Base-by-base conservation (phyloP, 208 protist species). In the Strigomonas culicis region DNA sequence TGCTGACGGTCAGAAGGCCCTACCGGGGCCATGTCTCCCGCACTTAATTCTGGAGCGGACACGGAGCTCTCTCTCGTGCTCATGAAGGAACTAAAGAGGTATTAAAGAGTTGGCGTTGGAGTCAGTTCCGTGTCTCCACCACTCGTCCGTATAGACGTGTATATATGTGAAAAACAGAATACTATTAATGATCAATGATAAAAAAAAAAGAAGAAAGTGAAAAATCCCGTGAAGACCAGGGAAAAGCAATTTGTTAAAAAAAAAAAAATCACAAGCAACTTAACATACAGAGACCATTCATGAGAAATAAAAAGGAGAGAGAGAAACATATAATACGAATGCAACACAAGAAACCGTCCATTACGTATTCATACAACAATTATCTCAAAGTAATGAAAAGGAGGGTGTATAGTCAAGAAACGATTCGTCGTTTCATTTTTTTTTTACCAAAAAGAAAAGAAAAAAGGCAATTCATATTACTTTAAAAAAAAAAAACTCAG, bases 381-480 rank as follows among this genome's bases (percentile, higher is more conserved):
- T 24, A 53, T 30, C 21, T 7, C 21, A 53, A 53, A 53, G n/a
- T n/a, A n/a, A n/a, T n/a, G n/a, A n/a, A 53, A 53, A 53, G 27
- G 27, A 46, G 17, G 41, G 10, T 46, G 13, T 10, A 46, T n/a
- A 24, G 49, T 30, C 21, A 53, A 24, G 11, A 53, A 53, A 53
- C 6, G 49, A 30, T 53, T 25, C 27, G 41, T 19, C 41, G 41
- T 46, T 46, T 46, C 41, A n/a, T 46, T 46, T 46, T n/a, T 46
- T 46, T 10, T 46, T 46, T 6, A 21, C 6, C 11, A 50, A 32
- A 46, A 58, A 59, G n/a, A 67, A 59, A 67, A 46, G 17, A 47
- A 36, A 47, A 32, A 3, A 44, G 34, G 1, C 11, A 10, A 27
- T 56, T 43, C 17, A 51, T 49, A 19, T 15, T 4, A 49, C 34